These are phyloP conservation scores for Pistacia atlantica DNA, from an alignment of 345 rosid genomes.

Conservation along the genomic window DNA sequence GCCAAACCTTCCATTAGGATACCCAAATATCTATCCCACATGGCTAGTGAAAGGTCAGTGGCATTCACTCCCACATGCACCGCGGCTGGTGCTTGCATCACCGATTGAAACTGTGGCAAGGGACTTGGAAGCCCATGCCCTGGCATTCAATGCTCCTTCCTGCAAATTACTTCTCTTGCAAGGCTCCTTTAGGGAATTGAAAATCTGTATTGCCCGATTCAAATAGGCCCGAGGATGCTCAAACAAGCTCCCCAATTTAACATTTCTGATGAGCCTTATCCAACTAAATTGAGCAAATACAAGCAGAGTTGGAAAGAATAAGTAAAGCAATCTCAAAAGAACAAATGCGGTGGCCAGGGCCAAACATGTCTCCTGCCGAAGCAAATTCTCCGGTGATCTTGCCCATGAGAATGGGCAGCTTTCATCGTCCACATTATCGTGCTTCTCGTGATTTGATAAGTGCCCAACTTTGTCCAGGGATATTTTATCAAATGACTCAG, in stretches of 20 bases:
- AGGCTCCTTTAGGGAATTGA: conserved; percentile 66
- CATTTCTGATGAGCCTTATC: conserved; percentile 49
- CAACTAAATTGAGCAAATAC: conserved; percentile 42
- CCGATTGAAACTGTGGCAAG: conserved; percentile 91
- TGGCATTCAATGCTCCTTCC: conserved; percentile 88
- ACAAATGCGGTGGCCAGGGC: conserved; percentile 78
- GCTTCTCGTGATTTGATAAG: conserved; percentile 51
- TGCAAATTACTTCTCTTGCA: conserved; percentile 87
- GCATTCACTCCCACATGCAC: conserved; percentile 30
- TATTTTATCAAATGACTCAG: conserved; percentile 41
- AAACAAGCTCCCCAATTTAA: conserved; percentile 54
- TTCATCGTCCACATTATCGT: conserved; percentile 54
- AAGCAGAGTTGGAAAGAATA: conserved; percentile 54
- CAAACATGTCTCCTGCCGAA: conserved; percentile 79
- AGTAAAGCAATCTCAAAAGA: conserved; percentile 56
- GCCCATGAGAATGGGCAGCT: conserved; percentile 97
- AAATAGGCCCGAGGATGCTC: conserved; percentile 68
- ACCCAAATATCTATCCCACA: conserved; percentile 3
- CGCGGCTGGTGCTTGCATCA: conserved; percentile 74
- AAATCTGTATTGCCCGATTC: conserved; percentile 51
- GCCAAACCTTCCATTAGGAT: conserved; percentile 15
- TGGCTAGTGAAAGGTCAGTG: conserved; percentile 20
- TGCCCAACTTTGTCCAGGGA: conserved; percentile 38
- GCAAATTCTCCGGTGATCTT: conserved; percentile 88
- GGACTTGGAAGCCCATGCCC: conserved; percentile 94